Conservation (phyloP, 78 protist species). For the Dictyostelium intermedium region DNA sequence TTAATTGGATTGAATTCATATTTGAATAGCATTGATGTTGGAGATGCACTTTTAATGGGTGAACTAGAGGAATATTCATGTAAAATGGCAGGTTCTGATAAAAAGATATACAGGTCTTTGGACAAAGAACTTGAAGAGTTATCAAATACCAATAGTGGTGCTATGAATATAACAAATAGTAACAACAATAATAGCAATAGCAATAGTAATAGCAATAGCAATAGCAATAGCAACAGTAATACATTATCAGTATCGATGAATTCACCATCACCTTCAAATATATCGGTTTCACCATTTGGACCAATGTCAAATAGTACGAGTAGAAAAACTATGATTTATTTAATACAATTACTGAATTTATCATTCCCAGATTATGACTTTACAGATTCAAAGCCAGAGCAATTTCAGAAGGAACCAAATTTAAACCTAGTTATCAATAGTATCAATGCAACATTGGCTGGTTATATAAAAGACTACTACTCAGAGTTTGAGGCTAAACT, state of each 20-base stretch:
- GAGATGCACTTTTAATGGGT: conserved; percentile 24
- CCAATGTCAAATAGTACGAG: conserved; percentile 51
- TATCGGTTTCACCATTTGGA: conserved; percentile 65
- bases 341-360: conserved; percentile 61
- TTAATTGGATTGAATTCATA: conserved; percentile 31
- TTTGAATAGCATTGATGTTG: conserved; percentile 11
- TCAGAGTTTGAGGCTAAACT: conserved; percentile 28
- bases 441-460: conserved; percentile 14
- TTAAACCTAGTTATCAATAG: conserved; percentile 34
- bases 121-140: conserved; percentile 39
- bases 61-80: conserved; percentile 57
- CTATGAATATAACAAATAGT: not conserved
- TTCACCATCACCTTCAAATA: not conserved
- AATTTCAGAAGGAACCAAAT: conserved; percentile 49
- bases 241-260: not conserved
- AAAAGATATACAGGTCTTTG: conserved; percentile 40
- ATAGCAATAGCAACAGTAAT: too few species aligned
- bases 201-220: not conserved
- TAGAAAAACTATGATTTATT: conserved; percentile 70
- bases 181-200: not conserved
- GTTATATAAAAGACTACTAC: not conserved
- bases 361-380: conserved; percentile 81
- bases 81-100: conserved; percentile 70
- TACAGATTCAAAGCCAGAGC: conserved; percentile 40
- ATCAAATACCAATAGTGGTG: not conserved